Percentiles rank a stretch among this genome's conserved stretches.
Evolutionary conservation across 176 grass and related monocot genomes (phyloP).

Genomic region (Pontederia paniculata): DNA sequence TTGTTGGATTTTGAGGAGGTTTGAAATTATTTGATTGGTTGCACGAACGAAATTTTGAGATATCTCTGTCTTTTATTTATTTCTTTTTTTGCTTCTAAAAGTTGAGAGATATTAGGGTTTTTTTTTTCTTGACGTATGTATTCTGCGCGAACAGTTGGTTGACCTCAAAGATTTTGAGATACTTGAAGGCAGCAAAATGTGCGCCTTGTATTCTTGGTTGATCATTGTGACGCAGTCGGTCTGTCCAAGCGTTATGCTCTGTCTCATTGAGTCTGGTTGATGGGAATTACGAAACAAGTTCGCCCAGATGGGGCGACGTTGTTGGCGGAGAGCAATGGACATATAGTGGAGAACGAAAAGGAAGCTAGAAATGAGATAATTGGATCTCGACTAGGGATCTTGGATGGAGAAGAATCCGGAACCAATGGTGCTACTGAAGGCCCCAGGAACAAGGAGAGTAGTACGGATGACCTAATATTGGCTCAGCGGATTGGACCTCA

Average conservation of each 20-base stretch:
- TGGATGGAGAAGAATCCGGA: conserved; percentile 24
- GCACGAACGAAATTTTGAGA: too few species aligned
- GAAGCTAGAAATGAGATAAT: conserved; percentile 11
- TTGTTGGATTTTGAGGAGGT: too few species aligned
- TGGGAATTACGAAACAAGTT: conserved; percentile 37
- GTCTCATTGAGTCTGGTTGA: conserved; percentile 39
- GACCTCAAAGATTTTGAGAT: background rate
- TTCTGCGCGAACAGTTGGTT: background rate
- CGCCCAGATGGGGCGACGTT: conserved; percentile 20
- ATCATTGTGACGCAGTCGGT: conserved; percentile 5
- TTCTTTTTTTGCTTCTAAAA: too few species aligned
- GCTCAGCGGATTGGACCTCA: conserved; percentile 21
- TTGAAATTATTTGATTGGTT: too few species aligned
- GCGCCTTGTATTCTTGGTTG: conserved; percentile 19
- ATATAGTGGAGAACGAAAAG: conserved; percentile 6
- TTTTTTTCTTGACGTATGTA: background rate
- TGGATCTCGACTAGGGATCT: conserved; percentile 26
- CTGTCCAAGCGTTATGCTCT: background rate
- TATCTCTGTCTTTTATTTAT: too few species aligned
- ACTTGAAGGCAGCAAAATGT: conserved; percentile 11
- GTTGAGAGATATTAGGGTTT: background rate
- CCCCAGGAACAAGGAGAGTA: conserved; percentile 11
- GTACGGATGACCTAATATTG: background rate
- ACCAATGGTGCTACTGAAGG: conserved; percentile 18
- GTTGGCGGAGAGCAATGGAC: conserved; percentile 5